Percentiles rank a stretch among this genome's conserved stretches.
Conservation (phyloP, 129 eudicot species). For the Escallonia rubra region DNA sequence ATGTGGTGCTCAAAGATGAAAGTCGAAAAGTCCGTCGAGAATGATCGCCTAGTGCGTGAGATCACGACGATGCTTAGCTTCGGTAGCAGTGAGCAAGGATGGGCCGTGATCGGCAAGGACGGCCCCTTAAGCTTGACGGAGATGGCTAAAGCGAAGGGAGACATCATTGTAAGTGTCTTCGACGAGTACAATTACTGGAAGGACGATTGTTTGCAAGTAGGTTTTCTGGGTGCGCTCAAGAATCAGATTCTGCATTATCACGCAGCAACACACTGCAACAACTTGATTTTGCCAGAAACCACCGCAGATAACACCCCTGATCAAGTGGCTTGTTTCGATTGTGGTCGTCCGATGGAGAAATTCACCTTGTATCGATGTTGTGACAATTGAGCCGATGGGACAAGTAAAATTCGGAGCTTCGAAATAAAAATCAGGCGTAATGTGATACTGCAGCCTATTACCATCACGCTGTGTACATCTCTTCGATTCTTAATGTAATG, state of each 20-base stretch:
- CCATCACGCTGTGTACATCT: too few species aligned
- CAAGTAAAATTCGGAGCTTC: too few species aligned
- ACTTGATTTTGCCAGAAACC: conserved; percentile 47
- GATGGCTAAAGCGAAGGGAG: conserved; percentile 41
- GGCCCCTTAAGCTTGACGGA: conserved; percentile 22
- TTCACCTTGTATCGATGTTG: conserved; percentile 78
- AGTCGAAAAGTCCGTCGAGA: conserved; percentile 44
- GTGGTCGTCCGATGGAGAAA: conserved; percentile 63
- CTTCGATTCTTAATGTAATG: too few species aligned
- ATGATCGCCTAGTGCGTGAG: conserved; percentile 50
- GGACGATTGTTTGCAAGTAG: conserved; percentile 16
- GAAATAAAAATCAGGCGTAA: too few species aligned
- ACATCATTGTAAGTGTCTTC: conserved; percentile 30
- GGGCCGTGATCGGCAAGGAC: conserved; percentile 49
- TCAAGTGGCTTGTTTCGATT: conserved; percentile 56
- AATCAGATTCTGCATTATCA: conserved; percentile 33
- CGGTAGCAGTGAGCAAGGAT: conserved; percentile 53
- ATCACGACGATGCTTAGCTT: conserved; percentile 56
- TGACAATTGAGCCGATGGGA: conserved; percentile 29
- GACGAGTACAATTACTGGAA: conserved; percentile 37
- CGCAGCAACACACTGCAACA: conserved; percentile 55
- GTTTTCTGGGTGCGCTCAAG: conserved; percentile 42
- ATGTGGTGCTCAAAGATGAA: conserved; percentile 66
- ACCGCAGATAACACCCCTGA: conserved; percentile 44
- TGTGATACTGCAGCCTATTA: too few species aligned